Evolutionary conservation across 176 grass and related monocot species (phyloP).

Genomic region (Hyparrhenia diplandra): DNA sequence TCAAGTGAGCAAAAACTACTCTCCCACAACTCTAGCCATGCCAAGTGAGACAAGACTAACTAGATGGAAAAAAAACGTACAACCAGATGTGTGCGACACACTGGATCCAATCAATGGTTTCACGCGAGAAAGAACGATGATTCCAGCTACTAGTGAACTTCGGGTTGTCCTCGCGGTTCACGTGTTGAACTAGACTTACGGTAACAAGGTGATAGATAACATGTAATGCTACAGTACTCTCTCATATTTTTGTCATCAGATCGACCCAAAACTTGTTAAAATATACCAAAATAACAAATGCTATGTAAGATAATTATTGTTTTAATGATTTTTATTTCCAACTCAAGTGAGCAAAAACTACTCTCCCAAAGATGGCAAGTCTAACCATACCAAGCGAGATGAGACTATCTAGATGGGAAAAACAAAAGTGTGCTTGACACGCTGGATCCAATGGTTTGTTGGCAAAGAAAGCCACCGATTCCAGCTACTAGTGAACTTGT

Average conservation of each 20-base stretch:
- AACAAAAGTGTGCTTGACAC: neutral
- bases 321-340: too few species aligned
- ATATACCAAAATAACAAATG: too few species aligned
- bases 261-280: neutral
- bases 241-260: neutral
- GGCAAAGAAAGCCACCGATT: neutral
- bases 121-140: accelerated
- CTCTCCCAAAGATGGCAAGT: too few species aligned
- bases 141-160: neutral
- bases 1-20: too few species aligned
- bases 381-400: neutral
- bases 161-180: neutral
- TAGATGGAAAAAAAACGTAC: too few species aligned
- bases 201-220: too few species aligned
- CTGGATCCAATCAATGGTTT: neutral
- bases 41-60: neutral
- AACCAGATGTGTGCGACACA: too few species aligned
- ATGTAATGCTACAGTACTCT: too few species aligned
- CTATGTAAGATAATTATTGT: too few species aligned
- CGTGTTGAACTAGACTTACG: too few species aligned
- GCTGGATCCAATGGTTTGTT: neutral
- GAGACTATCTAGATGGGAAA: neutral
- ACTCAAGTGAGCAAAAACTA: too few species aligned
- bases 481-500: neutral
- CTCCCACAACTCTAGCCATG: neutral